Evolutionary conservation across 1,139 yeast species (phyloP).

Genomic region (Debaryomycetaceae sp.): DNA sequence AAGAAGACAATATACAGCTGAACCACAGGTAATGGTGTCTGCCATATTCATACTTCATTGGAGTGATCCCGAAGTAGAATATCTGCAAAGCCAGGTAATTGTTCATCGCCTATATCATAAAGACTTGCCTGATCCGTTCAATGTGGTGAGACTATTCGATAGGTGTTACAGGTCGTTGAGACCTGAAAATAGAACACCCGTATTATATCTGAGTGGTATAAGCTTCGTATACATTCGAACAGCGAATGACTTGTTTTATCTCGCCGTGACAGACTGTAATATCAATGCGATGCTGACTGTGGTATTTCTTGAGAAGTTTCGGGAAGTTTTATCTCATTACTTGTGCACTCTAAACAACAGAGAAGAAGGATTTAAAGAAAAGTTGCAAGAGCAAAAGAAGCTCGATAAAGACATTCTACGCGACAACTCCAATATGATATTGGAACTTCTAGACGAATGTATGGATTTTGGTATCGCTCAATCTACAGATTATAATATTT

Average conservation of each 20-base stretch:
- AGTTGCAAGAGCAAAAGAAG: neutral
- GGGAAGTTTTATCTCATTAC: slow-evolving; percentile 29
- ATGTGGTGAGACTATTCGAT: slow-evolving; percentile 27
- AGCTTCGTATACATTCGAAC: slow-evolving; percentile 30
- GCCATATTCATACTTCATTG: slow-evolving; percentile 37
- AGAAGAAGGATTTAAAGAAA: neutral
- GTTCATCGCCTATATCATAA: slow-evolving; percentile 35
- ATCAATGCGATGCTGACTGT: slow-evolving; percentile 42
- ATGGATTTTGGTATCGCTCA: slow-evolving; percentile 45
- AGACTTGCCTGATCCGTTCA: slow-evolving; percentile 24
- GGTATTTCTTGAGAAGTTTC: slow-evolving; percentile 32
- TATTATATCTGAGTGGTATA: slow-evolving; percentile 25
- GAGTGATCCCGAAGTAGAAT: slow-evolving; percentile 27
- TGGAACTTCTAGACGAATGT: slow-evolving; percentile 45
- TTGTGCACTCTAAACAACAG: slow-evolving; percentile 14
- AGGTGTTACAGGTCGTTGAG: slow-evolving; percentile 16
- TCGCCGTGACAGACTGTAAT: slow-evolving; percentile 33
- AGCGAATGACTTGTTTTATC: slow-evolving; percentile 26
- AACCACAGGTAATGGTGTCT: slow-evolving; percentile 27
- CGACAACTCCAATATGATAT: slow-evolving; percentile 40
- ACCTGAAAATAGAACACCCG: slow-evolving; percentile 28
- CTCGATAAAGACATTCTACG: slow-evolving; percentile 30
- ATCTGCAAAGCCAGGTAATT: slow-evolving; percentile 32
- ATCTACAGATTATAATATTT: slow-evolving; percentile 41
- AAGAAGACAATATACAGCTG: neutral